Evolutionary conservation across 2,329 filamentous ascomycete species (phyloP).

Genomic region (Cladobotryum mycophilum): DNA sequence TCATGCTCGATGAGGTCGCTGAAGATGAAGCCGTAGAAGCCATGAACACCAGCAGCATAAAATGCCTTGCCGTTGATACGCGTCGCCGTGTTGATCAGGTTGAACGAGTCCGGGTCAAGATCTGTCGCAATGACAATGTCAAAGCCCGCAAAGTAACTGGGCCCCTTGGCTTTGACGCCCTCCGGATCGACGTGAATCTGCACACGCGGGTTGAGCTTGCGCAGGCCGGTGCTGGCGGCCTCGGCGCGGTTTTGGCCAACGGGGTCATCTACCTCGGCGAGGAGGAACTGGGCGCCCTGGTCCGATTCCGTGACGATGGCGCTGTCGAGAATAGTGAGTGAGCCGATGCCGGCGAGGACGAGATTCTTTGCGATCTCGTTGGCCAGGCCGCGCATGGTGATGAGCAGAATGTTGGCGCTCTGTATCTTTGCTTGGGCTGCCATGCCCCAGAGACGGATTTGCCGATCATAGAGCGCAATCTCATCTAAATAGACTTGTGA

Average conservation of each 20-base stretch:
- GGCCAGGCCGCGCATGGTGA: slow-evolving; percentile 79
- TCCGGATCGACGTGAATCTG: slow-evolving; percentile 63
- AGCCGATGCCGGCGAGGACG: slow-evolving; percentile 85
- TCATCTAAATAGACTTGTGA: slow-evolving; percentile 58
- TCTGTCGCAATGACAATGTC: slow-evolving; percentile 89
- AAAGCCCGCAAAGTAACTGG: slow-evolving; percentile 71
- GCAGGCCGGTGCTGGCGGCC: slow-evolving; percentile 70
- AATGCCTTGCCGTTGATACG: slow-evolving; percentile 73
- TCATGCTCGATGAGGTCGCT: slow-evolving; percentile 86
- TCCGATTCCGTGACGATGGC: slow-evolving; percentile 70
- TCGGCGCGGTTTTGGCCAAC: slow-evolving; percentile 80
- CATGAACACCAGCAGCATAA: slow-evolving; percentile 82
- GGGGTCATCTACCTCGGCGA: slow-evolving; percentile 55
- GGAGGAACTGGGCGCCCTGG: slow-evolving; percentile 75
- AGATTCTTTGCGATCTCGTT: slow-evolving; percentile 98
- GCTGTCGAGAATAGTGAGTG: slow-evolving; percentile 81
- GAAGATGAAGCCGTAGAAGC: slow-evolving; percentile 92
- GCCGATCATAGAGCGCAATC: slow-evolving; percentile 93
- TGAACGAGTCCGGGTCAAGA: slow-evolving; percentile 66
- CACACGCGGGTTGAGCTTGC: slow-evolving; percentile 85
- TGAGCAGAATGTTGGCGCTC: slow-evolving; percentile 79
- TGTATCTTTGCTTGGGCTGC: slow-evolving; percentile 91
- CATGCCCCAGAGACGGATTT: slow-evolving; percentile 96
- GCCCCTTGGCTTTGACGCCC: slow-evolving; percentile 60
- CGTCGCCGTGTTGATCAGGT: slow-evolving; percentile 78